Conservation (phyloP, 1,284 basidiomycete genomes). For the Heliocybe sulcata region DNA sequence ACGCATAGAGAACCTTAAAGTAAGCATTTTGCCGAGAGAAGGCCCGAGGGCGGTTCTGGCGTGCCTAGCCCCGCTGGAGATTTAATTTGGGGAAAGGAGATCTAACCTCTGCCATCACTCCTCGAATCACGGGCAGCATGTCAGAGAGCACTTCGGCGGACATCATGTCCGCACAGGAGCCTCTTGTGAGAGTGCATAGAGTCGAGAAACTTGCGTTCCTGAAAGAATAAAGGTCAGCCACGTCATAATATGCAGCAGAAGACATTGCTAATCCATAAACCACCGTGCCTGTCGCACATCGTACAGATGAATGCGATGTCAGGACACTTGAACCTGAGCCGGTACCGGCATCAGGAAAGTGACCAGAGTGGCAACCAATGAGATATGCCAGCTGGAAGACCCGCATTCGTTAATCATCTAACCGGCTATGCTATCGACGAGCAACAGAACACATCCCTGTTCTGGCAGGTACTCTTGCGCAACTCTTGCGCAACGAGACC, state of each 20-base stretch:
- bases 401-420: no score
- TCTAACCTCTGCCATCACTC: slow-evolving; percentile 23
- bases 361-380: background rate
- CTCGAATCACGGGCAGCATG: slow-evolving; percentile 23
- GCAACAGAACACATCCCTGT: no score
- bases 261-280: no score
- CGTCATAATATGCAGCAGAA: no score
- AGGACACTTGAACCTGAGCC: background rate
- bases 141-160: slow-evolving; percentile 12
- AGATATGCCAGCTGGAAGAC: background rate
- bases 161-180: slow-evolving; percentile 27
- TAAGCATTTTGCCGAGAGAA: background rate
- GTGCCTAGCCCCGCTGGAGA: background rate
- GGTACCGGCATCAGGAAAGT: background rate
- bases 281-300: background rate
- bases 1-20: background rate
- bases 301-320: no score
- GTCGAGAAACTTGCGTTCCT: slow-evolving; percentile 32
- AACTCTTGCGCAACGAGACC: no score
- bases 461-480: no score
- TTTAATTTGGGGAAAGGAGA: background rate
- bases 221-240: background rate
- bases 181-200: slow-evolving; percentile 29
- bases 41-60: background rate
- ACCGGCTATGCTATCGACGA: no score